Base-by-base conservation (phyloP, 208 protist species). In the Wallacemonas sp. region DNA sequence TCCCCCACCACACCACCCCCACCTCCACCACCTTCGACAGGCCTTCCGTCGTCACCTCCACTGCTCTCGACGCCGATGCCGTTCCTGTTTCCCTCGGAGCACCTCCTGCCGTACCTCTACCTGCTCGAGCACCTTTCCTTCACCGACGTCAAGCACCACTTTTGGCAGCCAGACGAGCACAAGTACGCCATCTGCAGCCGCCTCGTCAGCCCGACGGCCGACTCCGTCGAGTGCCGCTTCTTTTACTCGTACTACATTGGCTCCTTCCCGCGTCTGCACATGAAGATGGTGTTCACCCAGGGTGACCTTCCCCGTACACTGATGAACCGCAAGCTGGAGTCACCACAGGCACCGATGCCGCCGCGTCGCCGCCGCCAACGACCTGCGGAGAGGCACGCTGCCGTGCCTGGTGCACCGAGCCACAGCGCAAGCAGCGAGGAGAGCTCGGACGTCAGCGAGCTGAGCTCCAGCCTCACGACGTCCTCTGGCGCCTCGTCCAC, bases 101-200 rank as follows among this genome's bases (percentile, higher is more conserved):
- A 88, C 50, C 72, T 83, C 20, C 32, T 83, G 12, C 36, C 72
- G 23, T 93, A 93, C 64, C 61, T 82, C 31, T 89, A 80, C 67
- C 63, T 93, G 29, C 70, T 93, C 28, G 70, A 81, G 48, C 82
- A 93, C 54, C 65, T 86, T 26, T 77, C 70, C 61, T 84, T 87
- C 33, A 74, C 82, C 32, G 72, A 86, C 76, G 49, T 87, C 59
- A 75, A 77, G 59, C 54, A 80, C 48, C 52, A 76, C 71, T 39
- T 74, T 22, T 78, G 81, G 74, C 26, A 79, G 54, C 50, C 74
- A 46, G 71, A 80, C 42, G 84, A 91, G 50, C 59, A 75, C 32
- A 87, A 80, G 45, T 84, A 70, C 57, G 84, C 84, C 45, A 72
- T 87, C 32, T 89, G 76, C 49, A 84, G 75, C 54, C 78, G 77